Evolutionary conservation across 345 rosid species (phyloP).

Genomic region (Salix koriyanagi): DNA sequence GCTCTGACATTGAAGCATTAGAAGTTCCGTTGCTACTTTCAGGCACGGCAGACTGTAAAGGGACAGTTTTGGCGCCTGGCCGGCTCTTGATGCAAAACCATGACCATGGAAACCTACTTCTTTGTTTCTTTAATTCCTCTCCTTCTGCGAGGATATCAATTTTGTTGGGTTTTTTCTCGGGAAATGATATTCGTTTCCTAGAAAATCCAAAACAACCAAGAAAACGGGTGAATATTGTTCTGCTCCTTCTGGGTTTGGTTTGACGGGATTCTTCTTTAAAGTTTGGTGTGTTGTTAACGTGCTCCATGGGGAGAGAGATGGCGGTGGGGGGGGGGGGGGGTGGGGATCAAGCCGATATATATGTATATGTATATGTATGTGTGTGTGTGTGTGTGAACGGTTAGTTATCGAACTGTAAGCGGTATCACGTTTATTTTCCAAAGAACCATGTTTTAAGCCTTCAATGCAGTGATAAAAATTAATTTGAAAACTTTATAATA

Average conservation of each 20-base stretch:
- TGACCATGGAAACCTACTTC: slow-evolving; percentile 20
- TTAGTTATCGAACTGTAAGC: background rate
- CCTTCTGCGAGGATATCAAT: slow-evolving; percentile 1
- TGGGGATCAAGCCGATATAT: background rate
- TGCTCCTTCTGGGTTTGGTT: slow-evolving; percentile 6
- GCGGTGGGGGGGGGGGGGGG: no score
- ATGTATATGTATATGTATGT: no score
- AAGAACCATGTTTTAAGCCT: no score
- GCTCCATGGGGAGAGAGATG: background rate
- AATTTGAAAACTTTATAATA: no score
- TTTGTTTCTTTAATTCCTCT: background rate
- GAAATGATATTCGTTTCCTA: background rate
- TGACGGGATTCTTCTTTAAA: background rate
- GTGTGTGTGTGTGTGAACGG: background rate
- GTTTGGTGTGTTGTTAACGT: no score
- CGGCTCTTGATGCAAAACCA: slow-evolving; percentile 30
- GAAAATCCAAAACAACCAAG: slow-evolving; percentile 47
- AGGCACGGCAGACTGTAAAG: slow-evolving; percentile 25
- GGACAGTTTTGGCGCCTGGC: slow-evolving; percentile 40
- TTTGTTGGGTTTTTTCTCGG: slow-evolving; percentile 11
- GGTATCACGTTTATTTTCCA: no score
- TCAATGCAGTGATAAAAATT: no score
- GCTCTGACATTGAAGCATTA: slow-evolving; percentile 15
- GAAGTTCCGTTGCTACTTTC: slow-evolving; percentile 11
- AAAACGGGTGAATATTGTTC: slow-evolving; percentile 16